phyloP scores from a whole-genome alignment of 257 asterid species.

The Eustoma russellianum region DNA sequence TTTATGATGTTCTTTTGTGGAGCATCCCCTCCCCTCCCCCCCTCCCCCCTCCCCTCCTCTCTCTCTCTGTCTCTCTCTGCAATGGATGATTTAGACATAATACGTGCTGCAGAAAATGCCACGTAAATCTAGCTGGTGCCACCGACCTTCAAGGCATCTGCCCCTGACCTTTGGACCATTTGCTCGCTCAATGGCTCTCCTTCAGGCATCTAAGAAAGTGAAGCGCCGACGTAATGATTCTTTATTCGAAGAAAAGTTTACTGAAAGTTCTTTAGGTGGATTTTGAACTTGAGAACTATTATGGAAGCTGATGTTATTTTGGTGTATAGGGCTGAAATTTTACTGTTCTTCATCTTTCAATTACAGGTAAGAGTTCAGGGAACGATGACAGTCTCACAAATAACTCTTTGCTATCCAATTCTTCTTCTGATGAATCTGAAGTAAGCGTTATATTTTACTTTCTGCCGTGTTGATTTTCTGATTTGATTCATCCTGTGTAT shows the following conservation, averaged over 20 bases:
- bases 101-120: slow-evolving; percentile 34
- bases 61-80: no score
- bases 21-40: no score
- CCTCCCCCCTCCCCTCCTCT: no score
- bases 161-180: slow-evolving; percentile 64
- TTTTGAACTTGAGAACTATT: not conserved
- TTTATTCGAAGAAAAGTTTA: slow-evolving; percentile 17
- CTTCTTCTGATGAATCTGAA: slow-evolving; percentile 59
- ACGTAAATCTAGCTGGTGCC: slow-evolving; percentile 27
- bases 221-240: slow-evolving; percentile 18
- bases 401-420: slow-evolving; percentile 21
- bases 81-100: no score
- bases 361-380: slow-evolving; percentile 28
- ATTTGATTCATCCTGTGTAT: not conserved
- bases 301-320: not conserved
- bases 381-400: slow-evolving; percentile 12
- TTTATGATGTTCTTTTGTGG: no score
- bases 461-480: not conserved
- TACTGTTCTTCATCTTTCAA: not conserved
- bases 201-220: slow-evolving; percentile 28
- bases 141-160: slow-evolving; percentile 16
- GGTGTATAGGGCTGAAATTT: not conserved
- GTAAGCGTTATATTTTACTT: slow-evolving; percentile 26
- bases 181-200: slow-evolving; percentile 47
- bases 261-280: slow-evolving; percentile 32